phyloP scores from a whole-genome alignment of 2,329 filamentous ascomycete genomes.

The Fusarium brachygibbosum region DNA sequence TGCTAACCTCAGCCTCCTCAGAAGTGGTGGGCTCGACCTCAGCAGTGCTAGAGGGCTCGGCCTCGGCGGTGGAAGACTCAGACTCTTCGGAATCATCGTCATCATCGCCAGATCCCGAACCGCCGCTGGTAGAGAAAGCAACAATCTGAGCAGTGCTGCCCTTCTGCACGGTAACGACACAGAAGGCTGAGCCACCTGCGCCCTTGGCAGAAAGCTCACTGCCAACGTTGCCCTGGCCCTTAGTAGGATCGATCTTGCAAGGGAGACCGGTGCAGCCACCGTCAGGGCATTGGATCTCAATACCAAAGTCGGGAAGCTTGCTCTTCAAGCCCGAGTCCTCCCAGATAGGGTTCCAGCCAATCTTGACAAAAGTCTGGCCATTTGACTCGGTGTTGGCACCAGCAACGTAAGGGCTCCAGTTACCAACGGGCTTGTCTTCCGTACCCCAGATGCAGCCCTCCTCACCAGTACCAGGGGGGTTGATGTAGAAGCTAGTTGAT shows the following conservation, averaged over 20 bases:
- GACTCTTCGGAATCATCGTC: constrained; percentile 37
- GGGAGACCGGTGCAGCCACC: constrained; percentile 79
- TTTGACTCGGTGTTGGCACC: constrained; percentile 77
- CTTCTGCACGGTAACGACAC: constrained; percentile 79
- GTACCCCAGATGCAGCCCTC: constrained; percentile 81
- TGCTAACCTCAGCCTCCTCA: constrained; percentile 24
- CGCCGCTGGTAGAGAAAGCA: constrained; percentile 64
- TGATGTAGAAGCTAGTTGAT: constrained; percentile 79
- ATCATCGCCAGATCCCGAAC: constrained; percentile 39
- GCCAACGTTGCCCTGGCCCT: constrained; percentile 69
- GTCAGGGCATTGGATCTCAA: constrained; percentile 77
- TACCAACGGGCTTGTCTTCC: constrained; percentile 72
- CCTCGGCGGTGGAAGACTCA: constrained; percentile 28
- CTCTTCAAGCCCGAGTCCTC: constrained; percentile 67
- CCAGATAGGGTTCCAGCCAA: constrained; percentile 84
- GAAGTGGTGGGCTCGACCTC: constrained; percentile 35
- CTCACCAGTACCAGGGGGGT: constrained; percentile 75
- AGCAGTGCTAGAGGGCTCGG: constrained; percentile 45
- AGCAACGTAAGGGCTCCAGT: constrained; percentile 83
- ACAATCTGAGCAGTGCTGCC: constrained; percentile 77
- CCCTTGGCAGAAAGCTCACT: constrained; percentile 69
- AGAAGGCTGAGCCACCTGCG: constrained; percentile 78
- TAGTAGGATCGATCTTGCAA: constrained; percentile 76
- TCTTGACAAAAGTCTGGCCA: constrained; percentile 79
- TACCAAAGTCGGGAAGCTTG: constrained; percentile 73